These are phyloP conservation scores for Torrubiellomyces zombiae DNA, from an alignment of 2,329 filamentous ascomycete genomes.

Conservation along the genomic window DNA sequence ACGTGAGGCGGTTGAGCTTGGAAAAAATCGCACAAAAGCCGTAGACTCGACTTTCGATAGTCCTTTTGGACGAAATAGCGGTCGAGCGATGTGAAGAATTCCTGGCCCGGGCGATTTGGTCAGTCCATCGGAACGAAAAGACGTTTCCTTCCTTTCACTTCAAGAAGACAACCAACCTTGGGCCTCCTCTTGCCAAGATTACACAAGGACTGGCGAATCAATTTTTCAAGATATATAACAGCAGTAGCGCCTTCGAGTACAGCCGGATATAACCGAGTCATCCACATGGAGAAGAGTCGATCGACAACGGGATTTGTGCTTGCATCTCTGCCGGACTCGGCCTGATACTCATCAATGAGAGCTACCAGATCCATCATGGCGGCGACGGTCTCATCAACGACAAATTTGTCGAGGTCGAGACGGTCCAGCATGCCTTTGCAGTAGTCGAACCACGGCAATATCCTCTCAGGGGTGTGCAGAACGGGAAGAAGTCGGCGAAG, in stretches of 20 bases:
- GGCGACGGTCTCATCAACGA: constrained; percentile 48
- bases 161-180: constrained; percentile 20
- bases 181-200: constrained; percentile 52
- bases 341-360: constrained; percentile 41
- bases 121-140: too few relatives aligned
- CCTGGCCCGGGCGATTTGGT: too few relatives aligned
- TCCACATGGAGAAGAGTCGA: constrained; percentile 39
- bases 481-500: constrained; percentile 47
- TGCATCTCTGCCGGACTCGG: constrained; percentile 23
- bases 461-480: constrained; percentile 43
- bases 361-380: constrained; percentile 47
- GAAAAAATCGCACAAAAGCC: constrained; percentile 56
- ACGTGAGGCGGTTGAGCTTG: constrained; percentile 65
- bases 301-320: constrained; percentile 33
- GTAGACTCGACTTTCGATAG: constrained; percentile 46
- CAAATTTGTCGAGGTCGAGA: constrained; percentile 42
- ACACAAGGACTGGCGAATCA: constrained; percentile 34
- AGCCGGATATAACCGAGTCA: constrained; percentile 27
- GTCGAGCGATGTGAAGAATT: constrained; percentile 50
- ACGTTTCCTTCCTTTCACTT: not conserved
- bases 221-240: constrained; percentile 29
- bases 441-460: constrained; percentile 58
- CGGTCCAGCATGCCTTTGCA: constrained; percentile 21
- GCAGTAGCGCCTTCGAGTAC: constrained; percentile 19
- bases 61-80: constrained; percentile 47